These are phyloP conservation scores for Saturnispora besseyi DNA, from an alignment of 805 yeast genomes.

Conservation along the genomic window DNA sequence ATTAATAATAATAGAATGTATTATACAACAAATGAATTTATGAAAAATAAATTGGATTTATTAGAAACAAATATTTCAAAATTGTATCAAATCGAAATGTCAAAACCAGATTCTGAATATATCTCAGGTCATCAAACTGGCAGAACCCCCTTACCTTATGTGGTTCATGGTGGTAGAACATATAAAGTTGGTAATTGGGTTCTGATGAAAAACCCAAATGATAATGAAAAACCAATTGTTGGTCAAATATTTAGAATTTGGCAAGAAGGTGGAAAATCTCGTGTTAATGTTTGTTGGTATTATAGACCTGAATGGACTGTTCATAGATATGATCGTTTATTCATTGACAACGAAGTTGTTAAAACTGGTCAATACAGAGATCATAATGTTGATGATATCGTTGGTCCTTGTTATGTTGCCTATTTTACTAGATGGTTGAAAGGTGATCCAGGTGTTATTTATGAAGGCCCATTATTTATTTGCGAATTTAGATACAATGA, in stretches of 20 bases:
- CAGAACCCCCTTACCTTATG: constrained; percentile 64
- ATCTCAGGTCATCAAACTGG: constrained; percentile 45
- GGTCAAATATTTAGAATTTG: constrained; percentile 92
- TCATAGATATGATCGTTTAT: constrained; percentile 80
- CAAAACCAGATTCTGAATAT: constrained; percentile 74
- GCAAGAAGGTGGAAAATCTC: constrained; percentile 77
- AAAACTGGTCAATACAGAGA: constrained; percentile 96
- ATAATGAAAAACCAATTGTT: constrained; percentile 79
- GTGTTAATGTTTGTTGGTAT: constrained; percentile 96
- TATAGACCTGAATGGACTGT: constrained; percentile 97
- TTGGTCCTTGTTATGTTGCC: constrained; percentile 90
- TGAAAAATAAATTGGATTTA: constrained; percentile 50
- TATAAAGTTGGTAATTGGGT: constrained; percentile 96
- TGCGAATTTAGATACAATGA: constrained; percentile 95
- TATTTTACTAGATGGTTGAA: constrained; percentile 91
- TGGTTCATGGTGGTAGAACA: constrained; percentile 60
- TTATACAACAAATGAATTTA: constrained; percentile 48
- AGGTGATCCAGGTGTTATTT: constrained; percentile 81
- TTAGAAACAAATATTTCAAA: constrained; percentile 55
- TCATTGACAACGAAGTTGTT: constrained; percentile 90
- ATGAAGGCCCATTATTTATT: constrained; percentile 78
- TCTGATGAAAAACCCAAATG: constrained; percentile 77
- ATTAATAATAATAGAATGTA: constrained; percentile 64
- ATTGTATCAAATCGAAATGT: constrained; percentile 58
- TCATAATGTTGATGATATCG: constrained; percentile 78